A percentile compares a stretch with the other conserved stretches of the same genome.
Evolutionary conservation across 345 rosid genomes (phyloP).

Genomic region (Angophora floribunda): DNA sequence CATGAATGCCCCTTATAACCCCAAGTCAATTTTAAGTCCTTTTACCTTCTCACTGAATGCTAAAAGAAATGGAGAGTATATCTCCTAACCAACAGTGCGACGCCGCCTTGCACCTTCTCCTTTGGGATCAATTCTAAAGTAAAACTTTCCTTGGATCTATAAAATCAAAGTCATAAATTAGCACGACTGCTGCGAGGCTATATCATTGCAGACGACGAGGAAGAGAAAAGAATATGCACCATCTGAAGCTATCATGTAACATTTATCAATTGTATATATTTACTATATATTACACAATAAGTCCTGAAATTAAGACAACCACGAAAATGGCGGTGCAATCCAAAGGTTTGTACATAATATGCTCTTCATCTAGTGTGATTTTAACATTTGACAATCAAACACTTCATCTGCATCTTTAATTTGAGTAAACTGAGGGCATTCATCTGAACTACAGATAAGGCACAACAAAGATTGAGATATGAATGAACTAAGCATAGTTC

Average conservation of each 20-base stretch:
- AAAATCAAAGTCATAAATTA: background rate
- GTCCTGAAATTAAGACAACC: background rate
- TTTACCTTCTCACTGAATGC: conserved; percentile 85
- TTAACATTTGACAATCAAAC: background rate
- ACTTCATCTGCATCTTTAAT: background rate
- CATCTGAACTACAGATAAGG: background rate
- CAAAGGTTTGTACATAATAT: background rate
- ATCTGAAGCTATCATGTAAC: background rate
- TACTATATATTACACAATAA: background rate
- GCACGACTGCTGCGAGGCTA: background rate
- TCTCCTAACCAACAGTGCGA: conserved; percentile 73
- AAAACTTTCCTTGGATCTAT: conserved; percentile 77
- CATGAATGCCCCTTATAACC: background rate
- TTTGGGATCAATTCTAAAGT: conserved; percentile 51
- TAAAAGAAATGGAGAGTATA: conserved; percentile 78
- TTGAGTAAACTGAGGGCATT: background rate
- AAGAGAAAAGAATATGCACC: background rate
- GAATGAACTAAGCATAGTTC: background rate
- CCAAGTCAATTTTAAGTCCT: background rate
- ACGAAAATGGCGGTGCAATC: background rate
- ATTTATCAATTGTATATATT: background rate
- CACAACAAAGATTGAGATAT: background rate
- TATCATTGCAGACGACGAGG: background rate
- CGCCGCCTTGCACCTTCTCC: conserved; percentile 98
- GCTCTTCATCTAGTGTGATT: background rate